A percentile compares a stretch with the other conserved stretches of the same genome.
These are phyloP conservation scores for Brassica balearica DNA, from an alignment of 441 rosid genomes.

Conservation along the genomic window DNA sequence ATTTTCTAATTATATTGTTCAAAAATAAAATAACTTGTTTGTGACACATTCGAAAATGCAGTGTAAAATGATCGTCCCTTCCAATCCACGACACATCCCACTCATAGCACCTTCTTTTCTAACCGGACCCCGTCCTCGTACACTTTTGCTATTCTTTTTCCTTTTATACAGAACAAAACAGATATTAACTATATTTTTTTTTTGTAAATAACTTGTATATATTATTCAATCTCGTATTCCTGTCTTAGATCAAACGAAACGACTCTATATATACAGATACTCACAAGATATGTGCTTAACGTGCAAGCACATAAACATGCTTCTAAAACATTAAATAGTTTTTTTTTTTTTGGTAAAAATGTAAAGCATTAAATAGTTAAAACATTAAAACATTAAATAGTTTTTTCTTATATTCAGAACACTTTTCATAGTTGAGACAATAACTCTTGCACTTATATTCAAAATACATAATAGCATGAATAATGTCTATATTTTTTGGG, in stretches of 20 bases:
- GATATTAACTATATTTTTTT: background rate
- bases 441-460: background rate
- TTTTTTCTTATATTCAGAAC: background rate
- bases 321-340: background rate
- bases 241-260: conserved; percentile 35
- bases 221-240: background rate
- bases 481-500: background rate
- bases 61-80: conserved; percentile 43
- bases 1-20: background rate
- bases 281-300: conserved; percentile 25
- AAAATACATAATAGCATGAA: background rate
- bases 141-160: conserved; percentile 38
- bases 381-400: background rate
- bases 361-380: too few relatives aligned
- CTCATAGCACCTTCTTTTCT: conserved; percentile 27
- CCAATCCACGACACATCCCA: conserved; percentile 44
- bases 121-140: conserved; percentile 44
- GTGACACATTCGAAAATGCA: conserved; percentile 1
- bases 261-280: background rate
- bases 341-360: too few relatives aligned
- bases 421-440: background rate
- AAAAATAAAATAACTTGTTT: background rate
- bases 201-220: background rate
- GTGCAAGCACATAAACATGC: conserved; percentile 21
- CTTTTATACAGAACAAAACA: conserved; percentile 13